Percentiles rank a stretch among this genome's conserved stretches.
phyloP scores from a whole-genome alignment of 805 yeast genomes.

The Candida chauliodis region DNA sequence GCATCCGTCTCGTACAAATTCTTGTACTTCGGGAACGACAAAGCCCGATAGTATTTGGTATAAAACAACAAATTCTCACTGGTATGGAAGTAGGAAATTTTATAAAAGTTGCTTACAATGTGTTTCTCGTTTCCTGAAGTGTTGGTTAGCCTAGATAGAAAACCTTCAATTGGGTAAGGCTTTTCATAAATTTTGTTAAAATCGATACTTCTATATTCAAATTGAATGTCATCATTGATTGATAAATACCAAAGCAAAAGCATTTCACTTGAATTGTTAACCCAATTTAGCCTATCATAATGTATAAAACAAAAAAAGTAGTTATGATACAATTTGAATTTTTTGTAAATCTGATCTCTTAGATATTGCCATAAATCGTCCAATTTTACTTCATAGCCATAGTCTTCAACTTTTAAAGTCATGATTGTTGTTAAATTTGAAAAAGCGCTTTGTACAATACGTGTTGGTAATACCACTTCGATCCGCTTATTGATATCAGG shows the following conservation, averaged over 20 bases:
- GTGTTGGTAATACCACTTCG: conserved; percentile 46
- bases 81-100: conserved; percentile 61
- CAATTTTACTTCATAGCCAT: conserved; percentile 7
- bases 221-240: conserved; percentile 34
- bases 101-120: conserved; percentile 41
- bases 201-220: conserved; percentile 57
- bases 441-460: conserved; percentile 14
- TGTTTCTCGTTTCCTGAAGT: conserved; percentile 41
- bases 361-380: conserved; percentile 3
- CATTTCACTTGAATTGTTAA: conserved; percentile 22
- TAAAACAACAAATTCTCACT: conserved; percentile 59
- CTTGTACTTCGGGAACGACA: conserved; percentile 51
- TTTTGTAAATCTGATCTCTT: conserved; percentile 21
- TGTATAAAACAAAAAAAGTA: conserved; percentile 55
- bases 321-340: conserved; percentile 15
- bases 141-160: conserved; percentile 54
- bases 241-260: conserved; percentile 25
- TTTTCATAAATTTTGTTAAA: conserved; percentile 44
- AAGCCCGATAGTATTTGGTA: conserved; percentile 45
- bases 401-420: neutral
- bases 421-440: neutral
- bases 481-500: conserved; percentile 46
- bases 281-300: conserved; percentile 70
- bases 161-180: conserved; percentile 83
- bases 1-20: conserved; percentile 54